phyloP scores from a whole-genome alignment of 2,329 filamentous ascomycete genomes.

The Arachnopeziza araneosa region DNA sequence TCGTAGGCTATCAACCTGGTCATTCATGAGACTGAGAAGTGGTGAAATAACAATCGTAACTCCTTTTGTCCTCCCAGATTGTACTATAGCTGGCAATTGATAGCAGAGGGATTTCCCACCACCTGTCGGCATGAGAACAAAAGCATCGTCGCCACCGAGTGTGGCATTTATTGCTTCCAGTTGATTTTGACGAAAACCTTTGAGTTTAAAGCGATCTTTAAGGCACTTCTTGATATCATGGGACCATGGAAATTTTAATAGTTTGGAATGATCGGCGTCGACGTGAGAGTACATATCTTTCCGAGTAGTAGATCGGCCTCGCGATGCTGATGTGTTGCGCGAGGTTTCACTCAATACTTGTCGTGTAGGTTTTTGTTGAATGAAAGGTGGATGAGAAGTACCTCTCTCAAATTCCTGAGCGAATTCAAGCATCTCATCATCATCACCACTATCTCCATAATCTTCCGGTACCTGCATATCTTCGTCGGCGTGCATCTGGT shows the following conservation, averaged over 20 bases:
- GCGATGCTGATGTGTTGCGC: conserved; percentile 8
- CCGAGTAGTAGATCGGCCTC: conserved; percentile 3
- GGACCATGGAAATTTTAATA: conserved; percentile 75
- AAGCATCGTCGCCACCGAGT: conserved; percentile 78
- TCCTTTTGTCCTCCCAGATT: conserved; percentile 72
- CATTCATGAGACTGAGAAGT: conserved; percentile 91
- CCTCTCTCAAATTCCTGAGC: conserved; percentile 38
- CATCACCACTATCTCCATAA: conserved; percentile 15
- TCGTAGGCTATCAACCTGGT: conserved; percentile 82
- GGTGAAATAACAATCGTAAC: conserved; percentile 95
- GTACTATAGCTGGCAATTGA: conserved; percentile 82
- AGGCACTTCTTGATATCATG: conserved; percentile 75
- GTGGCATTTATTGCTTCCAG: conserved; percentile 95
- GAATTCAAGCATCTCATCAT: conserved; percentile 34
- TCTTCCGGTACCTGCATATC: conserved; percentile 8
- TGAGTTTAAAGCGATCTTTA: conserved; percentile 76
- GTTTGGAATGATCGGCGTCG: conserved; percentile 36
- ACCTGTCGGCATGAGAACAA: conserved; percentile 96
- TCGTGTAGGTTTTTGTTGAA: conserved; percentile 4
- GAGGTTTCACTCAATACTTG: conserved; percentile 7
- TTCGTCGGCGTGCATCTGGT: conserved; percentile 5
- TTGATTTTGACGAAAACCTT: conserved; percentile 84
- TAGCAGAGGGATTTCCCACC: conserved; percentile 97
- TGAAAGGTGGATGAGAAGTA: conserved; percentile 17
- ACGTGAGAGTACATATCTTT: conserved; percentile 29